These are phyloP conservation scores for Podosphaera fusca DNA, from an alignment of 2,329 filamentous ascomycete species.

Conservation along the genomic window DNA sequence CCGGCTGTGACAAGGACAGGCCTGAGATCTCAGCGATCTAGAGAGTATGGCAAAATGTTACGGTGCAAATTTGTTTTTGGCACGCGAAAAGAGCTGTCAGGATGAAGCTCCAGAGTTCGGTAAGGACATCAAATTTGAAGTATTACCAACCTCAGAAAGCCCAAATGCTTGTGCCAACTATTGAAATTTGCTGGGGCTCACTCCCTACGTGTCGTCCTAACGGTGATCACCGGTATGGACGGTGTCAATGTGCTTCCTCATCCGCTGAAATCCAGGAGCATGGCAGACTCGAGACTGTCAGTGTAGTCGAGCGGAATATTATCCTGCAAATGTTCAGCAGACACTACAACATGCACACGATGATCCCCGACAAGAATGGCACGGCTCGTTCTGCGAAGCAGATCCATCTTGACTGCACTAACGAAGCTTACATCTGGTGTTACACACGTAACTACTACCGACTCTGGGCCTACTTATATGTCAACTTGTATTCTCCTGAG, in stretches of 20 bases:
- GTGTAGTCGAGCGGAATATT: background rate
- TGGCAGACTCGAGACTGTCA: background rate
- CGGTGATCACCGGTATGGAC: background rate
- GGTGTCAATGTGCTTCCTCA: background rate
- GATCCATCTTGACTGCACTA: no score
- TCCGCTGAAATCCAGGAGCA: background rate
- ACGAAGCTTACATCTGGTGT: background rate
- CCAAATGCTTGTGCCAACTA: background rate
- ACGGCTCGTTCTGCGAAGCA: no score
- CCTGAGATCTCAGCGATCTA: no score
- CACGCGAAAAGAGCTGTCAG: no score
- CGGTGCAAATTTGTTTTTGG: no score
- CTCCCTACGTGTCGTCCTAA: no score
- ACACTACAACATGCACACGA: no score
- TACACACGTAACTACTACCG: background rate
- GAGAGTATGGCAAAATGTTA: background rate
- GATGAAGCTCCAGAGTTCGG: no score
- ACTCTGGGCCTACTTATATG: background rate
- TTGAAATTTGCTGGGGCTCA: background rate
- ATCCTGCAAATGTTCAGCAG: no score
- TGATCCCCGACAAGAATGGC: no score
- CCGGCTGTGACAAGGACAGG: no score
- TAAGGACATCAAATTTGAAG: background rate
- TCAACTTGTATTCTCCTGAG: background rate
- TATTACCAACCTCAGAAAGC: background rate